A percentile compares a stretch with the other conserved stretches of the same genome.
Conservation (phyloP, 176 grass and related monocot genomes). For the Oryza glumipatula region DNA sequence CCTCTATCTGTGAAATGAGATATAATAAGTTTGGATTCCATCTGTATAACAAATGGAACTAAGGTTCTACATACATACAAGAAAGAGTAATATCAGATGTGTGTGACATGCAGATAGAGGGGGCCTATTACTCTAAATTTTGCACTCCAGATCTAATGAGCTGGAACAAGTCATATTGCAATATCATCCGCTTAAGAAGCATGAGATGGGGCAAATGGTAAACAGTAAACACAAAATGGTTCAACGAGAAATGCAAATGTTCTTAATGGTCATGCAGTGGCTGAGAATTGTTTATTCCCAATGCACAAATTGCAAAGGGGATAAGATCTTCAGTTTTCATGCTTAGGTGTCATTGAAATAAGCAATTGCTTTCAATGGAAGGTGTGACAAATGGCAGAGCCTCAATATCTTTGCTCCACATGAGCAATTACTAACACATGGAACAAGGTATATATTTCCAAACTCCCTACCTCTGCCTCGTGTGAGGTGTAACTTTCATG, state of each 20-base stretch:
- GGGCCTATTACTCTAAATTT: not conserved
- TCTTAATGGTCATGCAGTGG: not conserved
- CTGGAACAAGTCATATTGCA: not conserved
- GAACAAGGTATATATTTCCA: not conserved
- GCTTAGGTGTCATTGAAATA: not conserved
- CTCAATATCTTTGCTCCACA: not conserved
- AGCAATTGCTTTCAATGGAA: not conserved
- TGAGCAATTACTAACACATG: not conserved
- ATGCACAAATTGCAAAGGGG: not conserved
- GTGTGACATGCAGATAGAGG: not conserved
- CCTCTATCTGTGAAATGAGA: slow-evolving; percentile 10
- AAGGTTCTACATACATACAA: slow-evolving; percentile 1
- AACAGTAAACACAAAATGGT: not conserved
- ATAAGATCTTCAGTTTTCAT: not conserved
- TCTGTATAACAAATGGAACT: not conserved
- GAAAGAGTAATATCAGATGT: not conserved
- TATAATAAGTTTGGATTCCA: not conserved
- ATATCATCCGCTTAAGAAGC: not conserved
- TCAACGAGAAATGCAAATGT: not conserved
- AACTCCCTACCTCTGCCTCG: not conserved
- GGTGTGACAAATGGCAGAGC: not conserved
- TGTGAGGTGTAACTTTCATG: not conserved
- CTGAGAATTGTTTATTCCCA: not conserved
- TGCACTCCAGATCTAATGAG: not conserved
- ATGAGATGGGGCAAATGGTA: not conserved